phyloP scores from a whole-genome alignment of 2,329 filamentous ascomycete species.

The Byssochlamys sp. region DNA sequence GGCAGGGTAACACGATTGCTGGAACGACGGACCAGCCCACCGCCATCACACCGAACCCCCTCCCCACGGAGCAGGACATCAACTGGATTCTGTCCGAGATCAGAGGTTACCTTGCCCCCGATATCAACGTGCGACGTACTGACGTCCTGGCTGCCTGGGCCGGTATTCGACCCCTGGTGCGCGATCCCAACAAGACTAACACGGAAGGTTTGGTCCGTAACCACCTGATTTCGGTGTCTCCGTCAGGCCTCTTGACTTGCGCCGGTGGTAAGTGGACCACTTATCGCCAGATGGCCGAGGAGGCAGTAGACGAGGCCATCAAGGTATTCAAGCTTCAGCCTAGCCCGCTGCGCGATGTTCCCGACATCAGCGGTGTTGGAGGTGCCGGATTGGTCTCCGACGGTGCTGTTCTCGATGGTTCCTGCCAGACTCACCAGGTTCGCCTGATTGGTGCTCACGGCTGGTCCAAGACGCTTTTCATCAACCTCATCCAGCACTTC shows the following conservation, averaged over 20 bases:
- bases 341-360: conserved; percentile 48
- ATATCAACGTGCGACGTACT: conserved; percentile 73
- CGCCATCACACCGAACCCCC: conserved; percentile 60
- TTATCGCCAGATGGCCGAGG: conserved; percentile 86
- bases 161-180: conserved; percentile 75
- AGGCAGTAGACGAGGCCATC: conserved; percentile 74
- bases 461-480: conserved; percentile 83
- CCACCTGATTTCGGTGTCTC: conserved; percentile 71
- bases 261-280: conserved; percentile 90
- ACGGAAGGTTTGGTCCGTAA: conserved; percentile 82
- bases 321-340: conserved; percentile 56
- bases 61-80: conserved; percentile 74
- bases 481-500: conserved; percentile 88
- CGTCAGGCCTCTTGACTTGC: conserved; percentile 70
- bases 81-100: conserved; percentile 81
- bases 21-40: conserved; percentile 77
- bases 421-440: conserved; percentile 74
- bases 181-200: conserved; percentile 74
- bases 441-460: conserved; percentile 75
- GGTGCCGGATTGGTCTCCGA: conserved; percentile 64
- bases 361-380: conserved; percentile 60
- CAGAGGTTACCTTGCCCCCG: conserved; percentile 68
- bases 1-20: conserved; percentile 87
- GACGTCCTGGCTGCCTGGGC: conserved; percentile 89
- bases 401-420: conserved; percentile 59